Percentiles rank a stretch among this genome's conserved stretches.
Conservation (phyloP, 2,329 filamentous ascomycete genomes). For the Neofusicoccum cordaticola region DNA sequence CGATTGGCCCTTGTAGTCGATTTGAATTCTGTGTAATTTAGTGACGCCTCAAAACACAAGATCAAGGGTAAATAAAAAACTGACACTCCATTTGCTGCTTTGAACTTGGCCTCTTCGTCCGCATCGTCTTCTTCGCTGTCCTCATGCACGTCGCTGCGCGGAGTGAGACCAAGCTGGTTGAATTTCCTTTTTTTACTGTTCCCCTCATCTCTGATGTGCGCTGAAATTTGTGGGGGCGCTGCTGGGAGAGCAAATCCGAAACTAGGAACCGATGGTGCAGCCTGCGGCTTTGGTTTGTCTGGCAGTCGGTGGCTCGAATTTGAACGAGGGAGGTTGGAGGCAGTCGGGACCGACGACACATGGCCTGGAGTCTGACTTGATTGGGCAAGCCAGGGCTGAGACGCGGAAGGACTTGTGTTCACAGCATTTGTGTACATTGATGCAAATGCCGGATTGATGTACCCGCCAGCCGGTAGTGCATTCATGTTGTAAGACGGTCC, state of each 20-base stretch:
- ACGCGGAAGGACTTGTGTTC: neutral
- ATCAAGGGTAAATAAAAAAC: slow-evolving; percentile 28
- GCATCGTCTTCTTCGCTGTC: slow-evolving; percentile 63
- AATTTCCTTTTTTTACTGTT: slow-evolving; percentile 68
- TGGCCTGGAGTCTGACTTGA: neutral
- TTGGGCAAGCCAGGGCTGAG: neutral
- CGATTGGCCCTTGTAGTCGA: slow-evolving; percentile 57
- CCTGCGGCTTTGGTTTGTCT: slow-evolving; percentile 5
- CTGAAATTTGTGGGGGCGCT: neutral
- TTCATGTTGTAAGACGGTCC: neutral
- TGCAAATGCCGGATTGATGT: slow-evolving; percentile 23
- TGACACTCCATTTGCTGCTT: slow-evolving; percentile 52
- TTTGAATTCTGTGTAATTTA: slow-evolving; percentile 27
- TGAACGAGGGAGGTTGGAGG: neutral
- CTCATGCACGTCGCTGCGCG: slow-evolving; percentile 49
- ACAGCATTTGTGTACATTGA: neutral
- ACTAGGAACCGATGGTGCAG: slow-evolving; percentile 32
- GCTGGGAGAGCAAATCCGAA: slow-evolving; percentile 35
- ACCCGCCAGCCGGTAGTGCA: slow-evolving; percentile 12
- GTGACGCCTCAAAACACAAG: slow-evolving; percentile 14
- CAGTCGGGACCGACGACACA: neutral
- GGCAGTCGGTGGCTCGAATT: neutral
- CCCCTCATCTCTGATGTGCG: neutral
- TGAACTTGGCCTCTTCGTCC: slow-evolving; percentile 63
- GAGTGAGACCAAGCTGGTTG: slow-evolving; percentile 69